Evolutionary conservation across 2,329 filamentous ascomycete genomes (phyloP), one percentile per base, ranked within the genome.

Genomic region (Fusarium brevicatenulatum): DNA sequence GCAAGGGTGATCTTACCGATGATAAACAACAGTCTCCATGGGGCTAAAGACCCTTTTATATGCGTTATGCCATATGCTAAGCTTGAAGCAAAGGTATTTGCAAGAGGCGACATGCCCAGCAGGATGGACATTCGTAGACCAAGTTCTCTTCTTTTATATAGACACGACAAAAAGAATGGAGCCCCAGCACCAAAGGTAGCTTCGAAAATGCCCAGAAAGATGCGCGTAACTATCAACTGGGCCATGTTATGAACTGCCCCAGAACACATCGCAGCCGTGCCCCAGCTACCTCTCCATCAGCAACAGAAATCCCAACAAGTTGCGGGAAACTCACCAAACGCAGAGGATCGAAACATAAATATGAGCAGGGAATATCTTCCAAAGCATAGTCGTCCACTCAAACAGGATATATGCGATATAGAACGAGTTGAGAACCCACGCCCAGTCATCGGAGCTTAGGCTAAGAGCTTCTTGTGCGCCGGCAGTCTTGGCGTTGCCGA

Each of bases 351-450:
- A 57, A 0, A 76, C 73, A 23, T 75, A 76, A 0, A 68, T 67
- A 10, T 68, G 66, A 0, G 73, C 74, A 2, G 74, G 73, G 0
- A 76, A 66, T 2, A 74, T 63, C 47, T 73, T 76, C 74, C 73
- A 76, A 1, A 76, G 39, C 56, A 76, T 61, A 1, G 63, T 76
- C 0, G 74, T 75, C 71, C 73, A 76, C 15, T 76, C 73, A 5
- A 76, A 76, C 1, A 65, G 3, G 0, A 75, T 67, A 9, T 76
- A 76, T 5, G 66, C 53, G 32, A 76, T 61, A 23, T 76, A 76
- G 4, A 76, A 76, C 2, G 71, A 37, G 19, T 76, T 76, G 18
- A 76, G 55, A 1, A 76, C 74, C 74, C 73, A 76, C 1, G 74
- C 37, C 73, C 71, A 76, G 15, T 76, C 47, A 1, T 55, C 61